Evolutionary conservation across 371 early-diverging fungal genomes (phyloP).

Genomic region (Lichtheimia hyalospora): DNA sequence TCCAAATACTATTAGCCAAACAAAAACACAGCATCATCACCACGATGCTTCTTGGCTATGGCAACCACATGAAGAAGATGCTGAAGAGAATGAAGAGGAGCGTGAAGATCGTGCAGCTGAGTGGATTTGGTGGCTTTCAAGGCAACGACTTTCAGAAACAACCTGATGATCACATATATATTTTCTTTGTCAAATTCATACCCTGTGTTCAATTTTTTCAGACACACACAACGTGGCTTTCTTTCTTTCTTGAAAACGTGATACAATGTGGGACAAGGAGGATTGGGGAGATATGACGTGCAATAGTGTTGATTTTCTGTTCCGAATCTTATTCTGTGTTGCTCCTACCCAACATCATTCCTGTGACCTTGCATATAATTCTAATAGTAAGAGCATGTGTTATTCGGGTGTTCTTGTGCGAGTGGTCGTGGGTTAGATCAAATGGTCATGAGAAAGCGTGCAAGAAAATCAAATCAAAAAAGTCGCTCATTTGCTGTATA

Average conservation of each 20-base stretch:
- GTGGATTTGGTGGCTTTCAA: conserved; percentile 22
- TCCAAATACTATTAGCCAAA: background rate
- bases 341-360: too few species aligned
- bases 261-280: conserved; percentile 1
- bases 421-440: too few species aligned
- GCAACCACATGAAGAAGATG: conserved; percentile 10
- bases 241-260: background rate
- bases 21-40: background rate
- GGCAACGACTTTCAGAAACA: conserved; percentile 7
- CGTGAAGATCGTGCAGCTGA: conserved; percentile 14
- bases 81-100: conserved; percentile 14
- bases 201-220: background rate
- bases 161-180: background rate
- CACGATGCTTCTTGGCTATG: conserved; percentile 9
- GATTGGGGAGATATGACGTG: too few species aligned
- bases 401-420: too few species aligned
- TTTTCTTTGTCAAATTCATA: background rate
- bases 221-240: background rate
- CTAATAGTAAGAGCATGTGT: too few species aligned
- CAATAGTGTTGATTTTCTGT: too few species aligned
- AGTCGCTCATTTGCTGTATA: too few species aligned
- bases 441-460: too few species aligned
- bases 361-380: too few species aligned
- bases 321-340: too few species aligned
- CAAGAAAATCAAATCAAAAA: too few species aligned